Percentiles rank a stretch among this genome's conserved stretches.
Conservation (phyloP, 495 filamentous ascomycete genomes). For the Trichocladium antarcticum region DNA sequence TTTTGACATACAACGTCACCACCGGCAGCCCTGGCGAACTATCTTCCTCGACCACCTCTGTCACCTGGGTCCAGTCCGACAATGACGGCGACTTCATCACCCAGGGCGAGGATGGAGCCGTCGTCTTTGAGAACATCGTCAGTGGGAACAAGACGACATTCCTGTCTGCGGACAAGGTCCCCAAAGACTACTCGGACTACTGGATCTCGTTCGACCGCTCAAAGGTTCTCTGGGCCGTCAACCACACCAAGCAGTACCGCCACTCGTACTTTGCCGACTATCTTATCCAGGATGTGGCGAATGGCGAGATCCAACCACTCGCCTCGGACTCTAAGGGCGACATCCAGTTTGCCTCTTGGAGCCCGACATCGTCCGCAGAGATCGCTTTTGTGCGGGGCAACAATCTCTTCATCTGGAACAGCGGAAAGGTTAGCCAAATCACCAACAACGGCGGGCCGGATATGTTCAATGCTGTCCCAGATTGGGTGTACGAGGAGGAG, state of each 20-base stretch:
- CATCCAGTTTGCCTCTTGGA: slow-evolving; percentile 47
- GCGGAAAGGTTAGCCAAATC: slow-evolving; percentile 37
- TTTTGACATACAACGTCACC: slow-evolving; percentile 36
- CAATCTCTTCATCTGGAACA: slow-evolving; percentile 44
- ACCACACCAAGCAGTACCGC: slow-evolving; percentile 47
- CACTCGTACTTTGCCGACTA: slow-evolving; percentile 50
- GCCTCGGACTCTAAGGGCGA: slow-evolving; percentile 40
- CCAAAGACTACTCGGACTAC: slow-evolving; percentile 22
- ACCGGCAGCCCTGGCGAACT: slow-evolving; percentile 23
- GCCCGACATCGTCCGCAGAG: slow-evolving; percentile 29
- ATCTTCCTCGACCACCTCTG: slow-evolving; percentile 23
- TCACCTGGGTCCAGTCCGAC: slow-evolving; percentile 37
- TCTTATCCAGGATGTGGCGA: slow-evolving; percentile 39
- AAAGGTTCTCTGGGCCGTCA: slow-evolving; percentile 43
- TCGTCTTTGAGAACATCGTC: slow-evolving; percentile 41
- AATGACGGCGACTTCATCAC: slow-evolving; percentile 42
- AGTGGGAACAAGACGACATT: slow-evolving; percentile 38
- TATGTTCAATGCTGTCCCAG: slow-evolving; percentile 48
- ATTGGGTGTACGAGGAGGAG: slow-evolving; percentile 56
- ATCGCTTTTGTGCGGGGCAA: slow-evolving; percentile 49
- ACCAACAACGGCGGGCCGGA: slow-evolving; percentile 45
- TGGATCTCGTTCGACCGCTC: slow-evolving; percentile 31
- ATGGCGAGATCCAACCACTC: slow-evolving; percentile 34
- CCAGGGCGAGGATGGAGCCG: slow-evolving; percentile 27
- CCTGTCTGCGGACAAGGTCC: slow-evolving; percentile 31